These are phyloP conservation scores for Kregervanrija delftensis DNA, from an alignment of 805 yeast genomes.

Conservation along the genomic window DNA sequence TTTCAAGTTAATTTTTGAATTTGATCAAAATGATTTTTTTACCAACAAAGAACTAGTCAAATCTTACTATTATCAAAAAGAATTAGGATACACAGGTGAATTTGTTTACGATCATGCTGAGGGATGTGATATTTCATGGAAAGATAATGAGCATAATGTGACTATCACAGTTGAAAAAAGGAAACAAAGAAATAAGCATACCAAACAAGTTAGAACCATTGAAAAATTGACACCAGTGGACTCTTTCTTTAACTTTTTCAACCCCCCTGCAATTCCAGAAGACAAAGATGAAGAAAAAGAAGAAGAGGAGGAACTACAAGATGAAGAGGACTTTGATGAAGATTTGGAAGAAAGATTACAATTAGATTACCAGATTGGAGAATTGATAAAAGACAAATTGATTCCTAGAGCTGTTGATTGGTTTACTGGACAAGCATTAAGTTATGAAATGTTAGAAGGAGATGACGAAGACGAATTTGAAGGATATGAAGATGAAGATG, in stretches of 20 bases:
- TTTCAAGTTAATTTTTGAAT: constrained; percentile 78
- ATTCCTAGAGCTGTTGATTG: constrained; percentile 96
- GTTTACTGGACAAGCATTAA: constrained; percentile 97
- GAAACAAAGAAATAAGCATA: constrained; percentile 94
- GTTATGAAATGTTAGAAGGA: constrained; percentile 49
- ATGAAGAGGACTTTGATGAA: constrained; percentile 47
- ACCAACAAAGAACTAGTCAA: constrained; percentile 66
- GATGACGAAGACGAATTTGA: constrained; percentile 55
- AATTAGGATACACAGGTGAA: constrained; percentile 91
- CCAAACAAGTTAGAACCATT: constrained; percentile 92
- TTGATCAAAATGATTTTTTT: constrained; percentile 70
- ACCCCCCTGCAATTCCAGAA: constrained; percentile 76
- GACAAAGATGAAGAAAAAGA: constrained; percentile 43
- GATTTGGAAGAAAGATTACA: constrained; percentile 82
- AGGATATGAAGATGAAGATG: constrained; percentile 54
- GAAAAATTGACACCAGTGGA: constrained; percentile 93
- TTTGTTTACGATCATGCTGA: constrained; percentile 96
- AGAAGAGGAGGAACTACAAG: constrained; percentile 38
- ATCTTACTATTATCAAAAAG: constrained; percentile 89
- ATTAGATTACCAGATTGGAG: constrained; percentile 92
- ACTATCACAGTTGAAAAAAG: constrained; percentile 87
- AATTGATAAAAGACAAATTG: constrained; percentile 90
- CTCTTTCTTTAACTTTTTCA: constrained; percentile 92
- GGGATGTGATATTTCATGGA: constrained; percentile 83
- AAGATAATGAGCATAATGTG: constrained; percentile 68